phyloP scores from a whole-genome alignment of 1,284 basidiomycete species.

The Puccinia brachypodii region DNA sequence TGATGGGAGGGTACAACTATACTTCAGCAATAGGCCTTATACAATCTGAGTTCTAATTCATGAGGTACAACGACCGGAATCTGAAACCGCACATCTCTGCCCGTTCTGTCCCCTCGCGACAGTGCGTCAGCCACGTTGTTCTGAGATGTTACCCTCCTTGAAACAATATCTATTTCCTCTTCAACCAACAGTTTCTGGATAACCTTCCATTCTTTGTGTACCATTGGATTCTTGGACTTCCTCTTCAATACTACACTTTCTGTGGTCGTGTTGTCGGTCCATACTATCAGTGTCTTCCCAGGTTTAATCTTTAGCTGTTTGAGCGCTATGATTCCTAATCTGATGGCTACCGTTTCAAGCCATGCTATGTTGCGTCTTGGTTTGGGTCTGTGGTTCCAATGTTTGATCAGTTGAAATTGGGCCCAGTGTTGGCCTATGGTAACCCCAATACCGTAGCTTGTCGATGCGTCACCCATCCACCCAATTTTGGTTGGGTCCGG shows the following conservation, averaged over 20 bases:
- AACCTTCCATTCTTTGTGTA: conserved; percentile 12
- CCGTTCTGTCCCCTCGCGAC: neutral
- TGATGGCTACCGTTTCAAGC: neutral
- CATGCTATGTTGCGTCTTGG: neutral
- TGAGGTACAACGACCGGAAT: neutral
- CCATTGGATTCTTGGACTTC: neutral
- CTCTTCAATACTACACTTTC: neutral
- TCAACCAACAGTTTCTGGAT: neutral
- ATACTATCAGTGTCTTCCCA: neutral
- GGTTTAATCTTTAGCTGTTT: neutral
- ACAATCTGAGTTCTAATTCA: neutral
- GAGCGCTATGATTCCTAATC: neutral
- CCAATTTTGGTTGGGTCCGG: neutral
- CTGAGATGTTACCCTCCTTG: neutral
- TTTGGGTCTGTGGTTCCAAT: neutral
- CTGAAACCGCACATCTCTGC: neutral
- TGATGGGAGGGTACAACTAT: too few relatives aligned
- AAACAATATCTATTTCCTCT: neutral
- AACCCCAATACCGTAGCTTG: neutral
- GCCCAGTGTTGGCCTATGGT: neutral
- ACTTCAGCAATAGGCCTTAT: neutral
- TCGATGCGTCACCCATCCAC: conserved; percentile 15
- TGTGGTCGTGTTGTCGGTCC: neutral
- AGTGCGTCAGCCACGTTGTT: conserved; percentile 14
- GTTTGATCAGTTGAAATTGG: neutral